Base-by-base conservation (phyloP, 352 stramenopile species). In the Phytopythium mirpurense region DNA sequence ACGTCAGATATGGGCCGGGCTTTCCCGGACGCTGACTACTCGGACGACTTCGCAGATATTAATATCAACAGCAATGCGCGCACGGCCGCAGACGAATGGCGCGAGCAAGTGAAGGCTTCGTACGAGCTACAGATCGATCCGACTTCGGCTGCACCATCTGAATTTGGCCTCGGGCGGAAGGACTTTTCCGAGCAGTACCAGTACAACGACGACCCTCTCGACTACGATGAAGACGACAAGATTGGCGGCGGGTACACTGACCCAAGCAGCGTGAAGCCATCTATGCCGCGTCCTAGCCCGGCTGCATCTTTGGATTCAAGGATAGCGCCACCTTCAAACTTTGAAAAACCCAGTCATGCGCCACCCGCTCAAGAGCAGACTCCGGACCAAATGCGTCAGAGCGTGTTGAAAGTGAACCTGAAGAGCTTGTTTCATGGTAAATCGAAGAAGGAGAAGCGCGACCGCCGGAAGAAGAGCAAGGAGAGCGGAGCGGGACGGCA, bases 341-440 rank as follows among this genome's bases (percentile, higher is more conserved):
- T 18, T 10, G 12, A 37, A 9, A 52, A 1, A 1, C n/a, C 10
- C 7, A 35, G 26, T 7, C 32, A 19, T 14, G n/a, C 8, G 23
- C 31, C 34, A 15, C 37, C 37, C 5, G 32, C 7, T 5, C 31
- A 31, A 52, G 16, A 52, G 16, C 36, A 50, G 14, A 27, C 23
- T 24, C 26, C 19, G 24, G 37, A 56, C 1, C 24, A 41, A 5
- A 24, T 47, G 15, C 50, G 26, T 18, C 65, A 61, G n/a, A 46
- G 48, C 37, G 69, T 59, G 10, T 38, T 78, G 14, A 70, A 76
- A 34, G 58, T 69, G 2, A 68, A 67, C 27, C 23, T 74, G 16
- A 78, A 71, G 56, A 56, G 68, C 32, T 58, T 77, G 5, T 74
- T 81, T 29, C 62, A 67, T 36, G 40, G 37, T 1, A 65, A 68